Conservation (phyloP, 139 green algal species). For the Penium margaritaceum region DNA sequence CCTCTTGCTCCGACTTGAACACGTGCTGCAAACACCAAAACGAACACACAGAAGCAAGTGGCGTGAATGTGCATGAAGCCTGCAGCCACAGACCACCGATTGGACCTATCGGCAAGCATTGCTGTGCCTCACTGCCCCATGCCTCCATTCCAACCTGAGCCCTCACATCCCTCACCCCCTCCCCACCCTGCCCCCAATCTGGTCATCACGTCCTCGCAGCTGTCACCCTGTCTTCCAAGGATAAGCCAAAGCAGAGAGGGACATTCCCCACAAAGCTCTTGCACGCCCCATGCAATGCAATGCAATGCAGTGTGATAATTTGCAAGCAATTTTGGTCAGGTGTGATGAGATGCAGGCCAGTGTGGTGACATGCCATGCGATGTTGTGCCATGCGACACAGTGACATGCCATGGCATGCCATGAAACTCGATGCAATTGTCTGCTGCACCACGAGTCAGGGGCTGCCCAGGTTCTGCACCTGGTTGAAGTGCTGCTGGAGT, state of each 20-base stretch:
- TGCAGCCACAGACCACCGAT: neutral
- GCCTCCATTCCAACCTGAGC: too few species aligned
- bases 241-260: too few species aligned
- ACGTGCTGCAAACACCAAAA: slow-evolving; percentile 46
- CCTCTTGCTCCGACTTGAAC: slow-evolving; percentile 87
- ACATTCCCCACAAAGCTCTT: too few species aligned
- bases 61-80: neutral
- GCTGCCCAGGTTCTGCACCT: slow-evolving; percentile 3
- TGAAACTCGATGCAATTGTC: neutral
- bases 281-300: slow-evolving; percentile 2
- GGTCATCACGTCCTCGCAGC: too few species aligned
- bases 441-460: neutral
- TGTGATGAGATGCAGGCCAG: neutral
- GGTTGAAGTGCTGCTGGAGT: slow-evolving; percentile 47
- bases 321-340: neutral
- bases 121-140: too few species aligned
- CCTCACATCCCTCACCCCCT: too few species aligned
- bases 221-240: too few species aligned
- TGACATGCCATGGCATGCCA: too few species aligned
- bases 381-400: too few species aligned
- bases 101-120: neutral
- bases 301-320: neutral
- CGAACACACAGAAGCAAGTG: neutral
- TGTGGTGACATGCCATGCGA: neutral
- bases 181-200: too few species aligned